These are phyloP conservation scores for Vinca minor DNA, from an alignment of 257 asterid genomes.

Conservation along the genomic window DNA sequence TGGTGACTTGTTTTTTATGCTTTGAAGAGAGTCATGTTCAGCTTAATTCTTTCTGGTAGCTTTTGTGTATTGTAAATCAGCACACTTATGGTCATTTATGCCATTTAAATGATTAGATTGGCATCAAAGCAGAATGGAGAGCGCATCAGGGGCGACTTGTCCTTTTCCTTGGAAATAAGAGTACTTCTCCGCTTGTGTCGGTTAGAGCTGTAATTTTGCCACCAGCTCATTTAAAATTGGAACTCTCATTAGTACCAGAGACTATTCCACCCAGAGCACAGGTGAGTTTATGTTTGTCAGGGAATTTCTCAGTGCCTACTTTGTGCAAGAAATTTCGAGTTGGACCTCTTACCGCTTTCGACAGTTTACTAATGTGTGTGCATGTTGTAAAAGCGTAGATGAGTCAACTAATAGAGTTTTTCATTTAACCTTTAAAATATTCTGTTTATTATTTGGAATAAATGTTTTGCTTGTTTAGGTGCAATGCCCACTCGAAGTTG, in stretches of 20 bases:
- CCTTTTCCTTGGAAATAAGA: conserved; percentile 92
- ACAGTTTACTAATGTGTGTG: neutral
- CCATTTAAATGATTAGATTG: conserved; percentile 47
- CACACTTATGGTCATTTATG: conserved; percentile 3
- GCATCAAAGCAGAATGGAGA: conserved; percentile 92
- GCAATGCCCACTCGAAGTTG: conserved; percentile 85
- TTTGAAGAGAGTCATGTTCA: conserved; percentile 4
- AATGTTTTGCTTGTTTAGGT: conserved; percentile 40
- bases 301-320: neutral
- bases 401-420: too few relatives aligned
- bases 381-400: neutral
- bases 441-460: neutral
- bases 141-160: conserved; percentile 77
- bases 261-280: conserved; percentile 97
- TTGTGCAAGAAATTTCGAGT: neutral
- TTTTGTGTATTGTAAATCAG: neutral
- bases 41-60: neutral
- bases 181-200: conserved; percentile 61
- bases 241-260: conserved; percentile 79
- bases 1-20: conserved; percentile 3
- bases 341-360: neutral
- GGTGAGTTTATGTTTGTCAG: conserved; percentile 29
- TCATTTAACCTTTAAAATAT: neutral
- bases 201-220: conserved; percentile 71
- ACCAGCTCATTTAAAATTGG: conserved; percentile 71